A percentile compares a stretch with the other conserved stretches of the same genome.
phyloP scores from a whole-genome alignment of 1,139 yeast genomes.

The Debaryomyces udenii region DNA sequence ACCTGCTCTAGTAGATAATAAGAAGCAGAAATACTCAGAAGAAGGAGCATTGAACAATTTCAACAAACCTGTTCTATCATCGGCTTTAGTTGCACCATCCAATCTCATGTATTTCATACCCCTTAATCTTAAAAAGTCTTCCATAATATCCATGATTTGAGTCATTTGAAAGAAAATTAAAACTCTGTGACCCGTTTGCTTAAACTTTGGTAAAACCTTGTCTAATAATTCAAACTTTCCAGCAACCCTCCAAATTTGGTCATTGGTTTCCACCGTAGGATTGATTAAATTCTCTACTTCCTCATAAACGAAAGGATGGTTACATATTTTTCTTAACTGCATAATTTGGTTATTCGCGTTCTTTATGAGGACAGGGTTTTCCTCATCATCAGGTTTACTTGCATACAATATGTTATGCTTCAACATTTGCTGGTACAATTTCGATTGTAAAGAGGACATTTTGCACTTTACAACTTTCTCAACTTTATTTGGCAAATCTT shows the following conservation, averaged over 20 bases:
- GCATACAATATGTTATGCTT: slow-evolving; percentile 67
- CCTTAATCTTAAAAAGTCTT: slow-evolving; percentile 69
- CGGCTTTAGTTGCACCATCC: slow-evolving; percentile 84
- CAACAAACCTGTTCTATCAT: slow-evolving; percentile 73
- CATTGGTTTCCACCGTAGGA: slow-evolving; percentile 71
- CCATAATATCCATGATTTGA: slow-evolving; percentile 88
- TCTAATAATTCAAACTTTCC: slow-evolving; percentile 83
- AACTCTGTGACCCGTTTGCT: slow-evolving; percentile 76
- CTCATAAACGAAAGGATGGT: slow-evolving; percentile 96
- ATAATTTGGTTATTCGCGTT: slow-evolving; percentile 89
- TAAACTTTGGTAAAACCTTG: slow-evolving; percentile 72
- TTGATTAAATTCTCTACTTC: slow-evolving; percentile 88
- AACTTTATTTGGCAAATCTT: slow-evolving; percentile 92
- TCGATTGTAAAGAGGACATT: slow-evolving; percentile 83
- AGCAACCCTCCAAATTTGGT: slow-evolving; percentile 71
- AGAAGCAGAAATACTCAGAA: slow-evolving; percentile 76
- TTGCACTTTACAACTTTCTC: slow-evolving; percentile 95
- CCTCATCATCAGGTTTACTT: slow-evolving; percentile 51
- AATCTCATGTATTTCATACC: slow-evolving; percentile 72
- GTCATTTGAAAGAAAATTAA: slow-evolving; percentile 88
- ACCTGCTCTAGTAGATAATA: slow-evolving; percentile 86
- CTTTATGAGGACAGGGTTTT: slow-evolving; percentile 63
- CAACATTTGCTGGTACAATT: slow-evolving; percentile 78
- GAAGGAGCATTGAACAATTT: slow-evolving; percentile 71
- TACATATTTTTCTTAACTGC: slow-evolving; percentile 96